Evolutionary conservation across 164 flowering plant species (phyloP).

Genomic region (Houttuynia cordata): DNA sequence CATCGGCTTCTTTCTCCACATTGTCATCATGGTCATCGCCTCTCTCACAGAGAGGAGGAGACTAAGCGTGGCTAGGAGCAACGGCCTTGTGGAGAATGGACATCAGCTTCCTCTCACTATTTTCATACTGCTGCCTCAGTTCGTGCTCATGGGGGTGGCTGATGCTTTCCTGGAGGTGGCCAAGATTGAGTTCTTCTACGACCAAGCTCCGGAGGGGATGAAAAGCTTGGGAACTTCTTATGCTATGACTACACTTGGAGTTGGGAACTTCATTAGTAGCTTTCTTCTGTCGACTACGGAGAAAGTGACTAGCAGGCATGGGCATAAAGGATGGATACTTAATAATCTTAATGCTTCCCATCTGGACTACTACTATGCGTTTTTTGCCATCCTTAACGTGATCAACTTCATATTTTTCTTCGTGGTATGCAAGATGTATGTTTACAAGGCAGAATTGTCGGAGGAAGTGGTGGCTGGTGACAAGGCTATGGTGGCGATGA

Average conservation of each 20-base stretch:
- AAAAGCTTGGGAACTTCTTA: constrained; percentile 20
- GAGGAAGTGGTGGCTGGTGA: constrained; percentile 6
- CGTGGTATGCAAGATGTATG: constrained; percentile 29
- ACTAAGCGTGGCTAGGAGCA: constrained; percentile 12
- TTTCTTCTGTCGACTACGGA: constrained; percentile 12
- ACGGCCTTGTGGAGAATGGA: constrained; percentile 2
- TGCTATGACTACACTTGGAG: constrained; percentile 11
- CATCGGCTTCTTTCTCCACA: constrained; percentile 36
- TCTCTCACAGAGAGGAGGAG: constrained; percentile 40
- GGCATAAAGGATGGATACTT: constrained; percentile 14
- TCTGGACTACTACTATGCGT: constrained; percentile 24
- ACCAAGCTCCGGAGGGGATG: constrained; percentile 21
- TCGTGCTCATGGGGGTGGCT: constrained; percentile 12
- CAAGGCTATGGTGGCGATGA: background rate
- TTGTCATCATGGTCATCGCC: constrained; percentile 33
- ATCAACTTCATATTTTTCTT: constrained; percentile 42
- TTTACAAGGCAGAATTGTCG: constrained; percentile 40
- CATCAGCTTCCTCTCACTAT: constrained; percentile 13
- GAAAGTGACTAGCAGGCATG: constrained; percentile 9
- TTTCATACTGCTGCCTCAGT: constrained; percentile 19
- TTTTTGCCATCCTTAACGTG: constrained; percentile 38
- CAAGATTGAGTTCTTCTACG: constrained; percentile 21
- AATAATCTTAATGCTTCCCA: constrained; percentile 20
- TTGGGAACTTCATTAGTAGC: constrained; percentile 19
- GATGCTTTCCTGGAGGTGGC: constrained; percentile 19